Conservation (phyloP, 2,329 filamentous ascomycete genomes). For the Monosporascus sp. region DNA sequence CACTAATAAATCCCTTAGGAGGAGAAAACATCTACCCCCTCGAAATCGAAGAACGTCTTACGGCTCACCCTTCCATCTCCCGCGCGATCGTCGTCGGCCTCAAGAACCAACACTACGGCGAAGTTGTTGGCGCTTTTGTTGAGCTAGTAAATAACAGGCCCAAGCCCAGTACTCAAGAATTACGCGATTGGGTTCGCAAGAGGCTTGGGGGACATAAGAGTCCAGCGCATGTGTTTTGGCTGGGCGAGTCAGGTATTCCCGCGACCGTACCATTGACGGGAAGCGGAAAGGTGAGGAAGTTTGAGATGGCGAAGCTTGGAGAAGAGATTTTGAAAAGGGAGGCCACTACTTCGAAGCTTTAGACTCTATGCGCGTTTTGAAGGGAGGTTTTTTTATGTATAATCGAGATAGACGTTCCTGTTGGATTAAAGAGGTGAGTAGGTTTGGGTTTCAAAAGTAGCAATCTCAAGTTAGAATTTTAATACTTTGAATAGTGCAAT, state of each 20-base stretch:
- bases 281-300: slow-evolving; percentile 67
- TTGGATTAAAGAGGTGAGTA: no score
- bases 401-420: no score
- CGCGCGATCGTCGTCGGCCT: slow-evolving; percentile 65
- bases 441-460: no score
- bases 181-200: slow-evolving; percentile 57
- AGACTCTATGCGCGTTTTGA: slow-evolving; percentile 34
- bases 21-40: slow-evolving; percentile 71
- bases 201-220: slow-evolving; percentile 63
- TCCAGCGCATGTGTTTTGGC: slow-evolving; percentile 68
- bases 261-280: slow-evolving; percentile 57
- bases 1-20: no score
- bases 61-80: slow-evolving; percentile 55
- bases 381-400: no score
- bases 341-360: slow-evolving; percentile 21
- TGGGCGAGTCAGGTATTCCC: slow-evolving; percentile 57
- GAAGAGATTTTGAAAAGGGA: slow-evolving; percentile 48
- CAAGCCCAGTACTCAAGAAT: slow-evolving; percentile 44
- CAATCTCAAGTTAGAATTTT: no score
- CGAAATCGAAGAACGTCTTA: slow-evolving; percentile 70
- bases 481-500: no score
- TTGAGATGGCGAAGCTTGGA: slow-evolving; percentile 53
- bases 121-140: slow-evolving; percentile 65
- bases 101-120: slow-evolving; percentile 63
- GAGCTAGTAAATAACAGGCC: slow-evolving; percentile 25